Percentiles rank a stretch among this genome's conserved stretches.
Evolutionary conservation across 129 eudicot species (phyloP).

Genomic region (Centrapalus pauciflorus): DNA sequence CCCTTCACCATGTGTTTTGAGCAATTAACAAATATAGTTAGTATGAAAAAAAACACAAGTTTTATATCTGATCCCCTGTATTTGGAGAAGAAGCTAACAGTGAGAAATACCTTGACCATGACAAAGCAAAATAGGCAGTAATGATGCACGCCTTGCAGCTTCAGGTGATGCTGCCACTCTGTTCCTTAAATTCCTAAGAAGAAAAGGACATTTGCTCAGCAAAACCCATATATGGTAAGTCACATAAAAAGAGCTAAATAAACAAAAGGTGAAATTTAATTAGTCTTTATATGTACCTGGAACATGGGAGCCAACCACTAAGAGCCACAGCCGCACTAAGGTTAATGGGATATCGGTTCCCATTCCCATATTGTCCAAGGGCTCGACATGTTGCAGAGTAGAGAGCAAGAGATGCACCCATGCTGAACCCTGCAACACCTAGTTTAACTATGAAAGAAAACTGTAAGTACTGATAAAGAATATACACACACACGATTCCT

Average conservation of each 20-base stretch:
- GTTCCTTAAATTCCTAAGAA: constrained; percentile 53
- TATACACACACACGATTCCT: too few species aligned
- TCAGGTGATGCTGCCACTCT: constrained; percentile 51
- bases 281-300: too few species aligned
- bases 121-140: constrained; percentile 72
- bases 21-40: too few species aligned
- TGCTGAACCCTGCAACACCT: constrained; percentile 66
- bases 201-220: constrained; percentile 13
- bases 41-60: too few species aligned
- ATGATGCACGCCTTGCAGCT: constrained; percentile 59
- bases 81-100: too few species aligned
- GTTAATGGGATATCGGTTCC: constrained; percentile 48
- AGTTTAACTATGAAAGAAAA: constrained; percentile 37
- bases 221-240: constrained; percentile 10
- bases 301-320: constrained; percentile 70
- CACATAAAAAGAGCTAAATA: background rate
- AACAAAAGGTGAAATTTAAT: constrained; percentile 10
- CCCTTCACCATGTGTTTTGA: too few species aligned
- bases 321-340: constrained; percentile 49
- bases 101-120: constrained; percentile 84
- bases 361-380: constrained; percentile 43
- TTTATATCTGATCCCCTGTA: too few species aligned
- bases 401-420: constrained; percentile 61
- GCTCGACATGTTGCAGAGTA: constrained; percentile 53
- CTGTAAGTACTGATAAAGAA: too few species aligned